Percentiles rank a stretch among this genome's conserved stretches.
phyloP scores from a whole-genome alignment of 2,329 filamentous ascomycete species.

The Cadophora gregata region DNA sequence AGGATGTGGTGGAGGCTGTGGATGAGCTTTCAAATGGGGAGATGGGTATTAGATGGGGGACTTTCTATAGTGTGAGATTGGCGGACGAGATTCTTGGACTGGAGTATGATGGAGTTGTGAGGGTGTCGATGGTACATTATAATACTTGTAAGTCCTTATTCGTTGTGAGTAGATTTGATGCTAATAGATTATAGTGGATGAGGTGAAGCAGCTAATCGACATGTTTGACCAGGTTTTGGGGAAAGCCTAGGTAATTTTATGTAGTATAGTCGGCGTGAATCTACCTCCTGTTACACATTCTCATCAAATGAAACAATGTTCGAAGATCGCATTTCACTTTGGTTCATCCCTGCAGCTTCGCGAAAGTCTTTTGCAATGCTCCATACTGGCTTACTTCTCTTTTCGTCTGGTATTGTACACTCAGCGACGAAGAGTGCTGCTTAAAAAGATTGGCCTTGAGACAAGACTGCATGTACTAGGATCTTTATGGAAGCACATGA shows the following conservation, averaged over 20 bases:
- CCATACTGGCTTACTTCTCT: too few relatives aligned
- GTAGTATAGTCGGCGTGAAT: too few relatives aligned
- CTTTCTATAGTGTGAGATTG: slow-evolving; percentile 71
- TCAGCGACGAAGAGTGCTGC: too few relatives aligned
- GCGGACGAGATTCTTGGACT: slow-evolving; percentile 63
- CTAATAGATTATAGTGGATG: slow-evolving; percentile 53
- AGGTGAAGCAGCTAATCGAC: slow-evolving; percentile 58
- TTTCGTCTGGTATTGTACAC: too few relatives aligned
- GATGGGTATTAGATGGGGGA: slow-evolving; percentile 71
- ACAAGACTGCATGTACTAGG: too few relatives aligned
- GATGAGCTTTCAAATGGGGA: slow-evolving; percentile 57
- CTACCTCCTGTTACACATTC: too few relatives aligned
- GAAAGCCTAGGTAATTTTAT: slow-evolving; percentile 25
- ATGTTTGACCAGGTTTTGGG: slow-evolving; percentile 57
- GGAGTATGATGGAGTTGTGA: slow-evolving; percentile 65
- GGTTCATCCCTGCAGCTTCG: too few relatives aligned
- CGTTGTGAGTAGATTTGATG: too few relatives aligned
- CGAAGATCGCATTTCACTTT: neutral
- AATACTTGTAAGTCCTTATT: slow-evolving; percentile 63
- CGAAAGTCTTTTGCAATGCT: too few relatives aligned
- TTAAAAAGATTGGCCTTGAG: too few relatives aligned
- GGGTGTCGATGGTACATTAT: slow-evolving; percentile 77
- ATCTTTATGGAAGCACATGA: too few relatives aligned
- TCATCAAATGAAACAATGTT: neutral
- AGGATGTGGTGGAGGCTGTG: slow-evolving; percentile 64